Base-by-base conservation (phyloP, 2,329 filamentous ascomycete species). In the Golovinomyces cichoracearum region DNA sequence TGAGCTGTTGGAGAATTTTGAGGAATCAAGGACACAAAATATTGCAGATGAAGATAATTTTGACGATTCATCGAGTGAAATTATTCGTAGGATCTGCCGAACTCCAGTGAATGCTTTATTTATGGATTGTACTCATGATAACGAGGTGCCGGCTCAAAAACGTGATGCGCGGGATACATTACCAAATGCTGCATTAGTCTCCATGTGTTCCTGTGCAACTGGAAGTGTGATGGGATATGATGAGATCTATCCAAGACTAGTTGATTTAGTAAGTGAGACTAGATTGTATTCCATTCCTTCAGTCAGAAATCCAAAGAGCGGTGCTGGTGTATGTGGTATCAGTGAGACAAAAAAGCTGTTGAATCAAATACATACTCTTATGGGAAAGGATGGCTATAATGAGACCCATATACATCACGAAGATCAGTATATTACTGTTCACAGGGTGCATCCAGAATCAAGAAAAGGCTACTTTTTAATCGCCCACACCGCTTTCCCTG, bases 121-220 rank as follows among this genome's bases (percentile, higher is more conserved):
- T 64, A 95, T 95, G 85, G 92, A 98, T 62, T 98, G 92, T 63
- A 98, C 92, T 0, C 90, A 98, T 62, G 90, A 98, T 65, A 98
- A 98, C 57, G 88, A 98, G 65, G 81, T 84, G 1, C 90, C 90
- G 0, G 83, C 88, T 0, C 88, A 98, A 63, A 94, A 94, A 64
- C 74, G 92, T 37, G 86, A 94, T 61, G 86, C 86, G 47, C 76
- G 85, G 51, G 92, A 98, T 61, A 95, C 90, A 0, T 70, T 98
- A 9, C 83, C 92, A 6, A 95, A 92, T 58, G 86, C 88, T 46
- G 90, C 90, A 4, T 70, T 98, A 3, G 88, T 95, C 33, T 81
- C 79, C 60, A 94, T 98, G 86, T 98, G 92, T 63, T 78, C 85
- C 22, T 93, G 84, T 57, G 84, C 88, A 1, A 86, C 81, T 6